A percentile compares a stretch with the other conserved stretches of the same genome.
Evolutionary conservation across 148 eudicot genomes (phyloP).

Genomic region (Silene conica): DNA sequence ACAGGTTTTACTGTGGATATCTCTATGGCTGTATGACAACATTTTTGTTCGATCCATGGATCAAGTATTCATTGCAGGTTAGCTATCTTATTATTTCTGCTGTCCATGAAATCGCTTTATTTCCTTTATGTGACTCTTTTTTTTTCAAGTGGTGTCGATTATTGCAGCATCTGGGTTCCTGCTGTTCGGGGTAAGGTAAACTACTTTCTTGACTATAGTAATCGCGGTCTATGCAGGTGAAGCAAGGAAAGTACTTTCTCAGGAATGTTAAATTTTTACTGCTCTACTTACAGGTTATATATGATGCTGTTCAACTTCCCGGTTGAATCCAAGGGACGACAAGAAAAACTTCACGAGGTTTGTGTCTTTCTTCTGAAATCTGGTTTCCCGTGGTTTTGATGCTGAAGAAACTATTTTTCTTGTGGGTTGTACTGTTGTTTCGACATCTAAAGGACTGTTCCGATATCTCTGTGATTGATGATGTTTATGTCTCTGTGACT

Average conservation of each 20-base stretch:
- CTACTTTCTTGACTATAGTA: conserved; percentile 5
- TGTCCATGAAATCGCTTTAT: background rate
- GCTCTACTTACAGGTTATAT: conserved; percentile 37
- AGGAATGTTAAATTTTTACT: conserved; percentile 4
- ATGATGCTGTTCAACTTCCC: conserved; percentile 55
- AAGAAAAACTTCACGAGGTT: conserved; percentile 73
- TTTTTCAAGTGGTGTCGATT: conserved; percentile 41
- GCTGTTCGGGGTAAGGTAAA: conserved; percentile 57
- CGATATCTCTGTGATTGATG: no score
- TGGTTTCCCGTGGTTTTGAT: no score
- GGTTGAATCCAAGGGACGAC: conserved; percentile 59
- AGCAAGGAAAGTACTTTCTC: background rate
- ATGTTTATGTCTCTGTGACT: no score
- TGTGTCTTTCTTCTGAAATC: conserved; percentile 18
- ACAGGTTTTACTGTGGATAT: conserved; percentile 77
- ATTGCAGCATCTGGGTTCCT: conserved; percentile 56
- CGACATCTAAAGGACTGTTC: no score
- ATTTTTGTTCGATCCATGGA: conserved; percentile 45
- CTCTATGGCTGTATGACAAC: conserved; percentile 62
- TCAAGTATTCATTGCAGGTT: conserved; percentile 81
- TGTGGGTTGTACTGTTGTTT: no score
- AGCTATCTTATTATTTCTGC: conserved; percentile 2
- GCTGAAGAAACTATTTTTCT: no score
- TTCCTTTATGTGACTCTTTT: background rate
- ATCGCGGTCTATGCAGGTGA: background rate